Base-by-base conservation (phyloP, 2,329 filamentous ascomycete species). In the Cladosporium sp. region DNA sequence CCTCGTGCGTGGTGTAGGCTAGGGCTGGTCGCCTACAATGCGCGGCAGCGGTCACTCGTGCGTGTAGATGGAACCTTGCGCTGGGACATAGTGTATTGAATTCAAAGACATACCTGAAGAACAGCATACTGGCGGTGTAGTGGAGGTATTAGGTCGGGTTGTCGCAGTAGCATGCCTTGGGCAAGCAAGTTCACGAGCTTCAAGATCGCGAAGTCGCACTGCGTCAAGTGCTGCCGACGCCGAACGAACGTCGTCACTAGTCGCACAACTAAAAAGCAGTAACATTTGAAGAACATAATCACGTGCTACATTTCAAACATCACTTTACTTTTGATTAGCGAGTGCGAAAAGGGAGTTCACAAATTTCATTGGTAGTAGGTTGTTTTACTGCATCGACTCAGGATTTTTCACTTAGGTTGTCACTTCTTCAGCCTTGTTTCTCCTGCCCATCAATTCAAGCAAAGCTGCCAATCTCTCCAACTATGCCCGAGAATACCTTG, bases 91-190 rank as follows among this genome's bases (percentile, higher is more conserved):
- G 6, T 21, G 11, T 1, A 33, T 7, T 57, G 8, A 11, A 33
- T 18, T 23, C 16, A 16, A 16, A 12, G 10, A 60, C 67, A 21
- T 56, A 72, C 71, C 74, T 75, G 72, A 75, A 76, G 69, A 76
- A 76, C 60, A 75, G 71, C 74, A 76, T 76, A 50, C 61, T 71
- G 63, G 53, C 60, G 46, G 31, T 64, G 29, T 46, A 44, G 16
- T 55, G 40, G 44, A 49, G 35, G 55, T 23, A n/a, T 29, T 40
- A n/a, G 29, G 55, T 57, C 55, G 33, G 23, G 58, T 58, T 69
- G 66, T 66, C 49, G 62, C 28, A 23, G 60, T 29, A 29, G 49
- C 60, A 62, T 62, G 31, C 26, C 49, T 28, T 40, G 49, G 60
- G 60, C 46, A 62, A 53, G 60, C 46, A 62, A 53, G 29, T 62